Evolutionary conservation across 2,329 filamentous ascomycete genomes (phyloP).

Genomic region (Aspergillus persii): DNA sequence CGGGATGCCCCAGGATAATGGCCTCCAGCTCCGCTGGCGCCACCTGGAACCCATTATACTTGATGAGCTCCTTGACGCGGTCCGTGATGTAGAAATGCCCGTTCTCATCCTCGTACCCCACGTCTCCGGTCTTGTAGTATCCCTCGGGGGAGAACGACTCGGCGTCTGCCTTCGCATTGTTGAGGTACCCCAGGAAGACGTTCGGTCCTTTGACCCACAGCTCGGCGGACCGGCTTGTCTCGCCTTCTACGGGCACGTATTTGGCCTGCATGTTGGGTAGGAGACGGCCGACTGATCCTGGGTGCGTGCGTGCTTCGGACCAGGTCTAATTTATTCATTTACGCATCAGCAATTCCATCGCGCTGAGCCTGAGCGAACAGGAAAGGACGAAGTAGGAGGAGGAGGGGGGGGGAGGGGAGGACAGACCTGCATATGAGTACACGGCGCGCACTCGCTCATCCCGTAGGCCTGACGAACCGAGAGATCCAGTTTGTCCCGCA

Average conservation of each 20-base stretch:
- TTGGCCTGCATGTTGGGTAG: slow-evolving; percentile 19
- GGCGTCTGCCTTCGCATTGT: slow-evolving; percentile 64
- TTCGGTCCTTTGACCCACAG: slow-evolving; percentile 73
- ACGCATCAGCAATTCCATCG: too few relatives aligned
- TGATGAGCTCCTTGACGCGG: slow-evolving; percentile 58
- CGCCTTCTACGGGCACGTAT: slow-evolving; percentile 7
- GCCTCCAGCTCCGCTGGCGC: slow-evolving; percentile 60
- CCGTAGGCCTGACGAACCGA: slow-evolving; percentile 15
- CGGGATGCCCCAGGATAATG: slow-evolving; percentile 41
- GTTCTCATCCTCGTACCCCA: slow-evolving; percentile 66
- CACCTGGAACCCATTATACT: slow-evolving; percentile 65
- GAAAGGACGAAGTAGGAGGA: neutral
- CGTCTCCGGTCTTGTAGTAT: slow-evolving; percentile 78
- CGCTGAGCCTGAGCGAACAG: neutral
- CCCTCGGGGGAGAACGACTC: slow-evolving; percentile 68
- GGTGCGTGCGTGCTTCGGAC: slow-evolving; percentile 7
- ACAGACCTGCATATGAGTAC: slow-evolving; percentile 14
- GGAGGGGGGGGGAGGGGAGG: neutral
- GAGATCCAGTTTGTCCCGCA: slow-evolving; percentile 7
- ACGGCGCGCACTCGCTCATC: slow-evolving; percentile 15
- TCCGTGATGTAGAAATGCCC: slow-evolving; percentile 82
- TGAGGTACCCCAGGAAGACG: slow-evolving; percentile 72
- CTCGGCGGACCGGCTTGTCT: slow-evolving; percentile 32
- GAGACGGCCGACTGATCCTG: slow-evolving; percentile 13
- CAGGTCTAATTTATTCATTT: slow-evolving; percentile 3